These are phyloP conservation scores for Paraphoma sp. DNA, from an alignment of 2,329 filamentous ascomycete genomes.

Conservation along the genomic window DNA sequence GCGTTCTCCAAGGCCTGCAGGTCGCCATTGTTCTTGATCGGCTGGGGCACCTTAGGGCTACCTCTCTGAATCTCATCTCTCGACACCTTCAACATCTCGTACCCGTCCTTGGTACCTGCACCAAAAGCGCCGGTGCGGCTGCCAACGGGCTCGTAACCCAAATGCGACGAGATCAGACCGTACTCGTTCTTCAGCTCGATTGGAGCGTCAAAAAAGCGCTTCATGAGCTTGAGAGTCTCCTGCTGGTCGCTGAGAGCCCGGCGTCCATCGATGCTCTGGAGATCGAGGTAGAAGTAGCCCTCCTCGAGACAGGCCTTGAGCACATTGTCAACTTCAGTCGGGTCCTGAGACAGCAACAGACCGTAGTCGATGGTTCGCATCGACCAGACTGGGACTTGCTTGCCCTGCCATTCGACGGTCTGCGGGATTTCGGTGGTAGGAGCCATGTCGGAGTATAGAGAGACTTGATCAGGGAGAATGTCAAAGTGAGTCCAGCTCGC, in stretches of 20 bases:
- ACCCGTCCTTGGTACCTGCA: constrained; percentile 36
- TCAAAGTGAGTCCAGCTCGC: constrained; percentile 10
- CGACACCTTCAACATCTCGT: constrained; percentile 44
- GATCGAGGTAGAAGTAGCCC: constrained; percentile 65
- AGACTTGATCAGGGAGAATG: background rate
- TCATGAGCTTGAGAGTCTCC: constrained; percentile 61
- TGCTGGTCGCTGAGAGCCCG: constrained; percentile 61
- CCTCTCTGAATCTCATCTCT: constrained; percentile 42
- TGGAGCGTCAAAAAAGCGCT: constrained; percentile 62
- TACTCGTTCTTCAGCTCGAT: constrained; percentile 64
- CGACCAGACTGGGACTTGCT: constrained; percentile 35
- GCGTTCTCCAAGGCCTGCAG: constrained; percentile 33
- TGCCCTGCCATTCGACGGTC: constrained; percentile 41
- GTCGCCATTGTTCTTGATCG: constrained; percentile 39
- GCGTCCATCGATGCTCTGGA: constrained; percentile 61
- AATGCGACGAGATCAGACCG: constrained; percentile 61
- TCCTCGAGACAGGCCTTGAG: constrained; percentile 58
- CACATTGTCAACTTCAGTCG: constrained; percentile 60
- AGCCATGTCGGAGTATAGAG: constrained; percentile 23
- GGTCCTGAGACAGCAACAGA: constrained; percentile 61
- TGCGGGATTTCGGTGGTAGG: constrained; percentile 24
- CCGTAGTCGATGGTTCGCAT: constrained; percentile 60
- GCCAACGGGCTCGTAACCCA: constrained; percentile 52
- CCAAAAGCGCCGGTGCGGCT: constrained; percentile 38
- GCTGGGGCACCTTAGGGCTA: constrained; percentile 26